Evolutionary conservation across 129 eudicot genomes (phyloP), one percentile per base, ranked within the genome.

Genomic region (Flaveria trinervia): DNA sequence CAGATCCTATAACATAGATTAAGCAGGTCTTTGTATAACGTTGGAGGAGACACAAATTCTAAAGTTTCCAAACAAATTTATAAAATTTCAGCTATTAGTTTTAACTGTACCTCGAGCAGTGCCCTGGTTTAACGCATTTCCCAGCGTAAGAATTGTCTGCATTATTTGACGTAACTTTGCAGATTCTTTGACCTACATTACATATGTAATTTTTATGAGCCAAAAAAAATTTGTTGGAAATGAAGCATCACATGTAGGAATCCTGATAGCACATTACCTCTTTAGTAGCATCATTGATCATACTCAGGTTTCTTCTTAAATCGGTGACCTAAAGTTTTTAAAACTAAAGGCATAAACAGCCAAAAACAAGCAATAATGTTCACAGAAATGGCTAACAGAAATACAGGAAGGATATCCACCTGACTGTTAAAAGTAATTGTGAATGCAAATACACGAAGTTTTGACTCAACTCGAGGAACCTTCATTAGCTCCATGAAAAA

Each of bases 391-490:
- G 57, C 52, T 61, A 22, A 82, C 41, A 41, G 36, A 26, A 22
- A 65, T 20, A 49, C 18, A n/a, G 25, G 17, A 33, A 65, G 62
- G 51, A 59, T 65, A 65, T 36, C 8, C 71, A 91, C 98, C 97
- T 94, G 98, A 83, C 84, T 89, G 52, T 90, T 82, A 74, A 94
- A 94, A 25, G 89, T 85, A 39, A 94, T 94, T 60, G 87, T 94
- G 75, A 94, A 94, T 16, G 97, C 86, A 84, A 94, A 94, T 43
- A 94, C 98, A 77, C 98, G 82, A 77, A 94, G 86, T 80, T 94
- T 94, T 70, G 97, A 84, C 84, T 94, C 98, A 18, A 91, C 97
- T 20, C 98, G 93, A 74, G 98, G 98, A 73, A 94, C 98, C 88
- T 91, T 91, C 98, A 94, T 94, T 82, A 94, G 81, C 89, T 94